Conservation (phyloP, 2,329 filamentous ascomycete species). For the Beauveria scarabaeidicola region DNA sequence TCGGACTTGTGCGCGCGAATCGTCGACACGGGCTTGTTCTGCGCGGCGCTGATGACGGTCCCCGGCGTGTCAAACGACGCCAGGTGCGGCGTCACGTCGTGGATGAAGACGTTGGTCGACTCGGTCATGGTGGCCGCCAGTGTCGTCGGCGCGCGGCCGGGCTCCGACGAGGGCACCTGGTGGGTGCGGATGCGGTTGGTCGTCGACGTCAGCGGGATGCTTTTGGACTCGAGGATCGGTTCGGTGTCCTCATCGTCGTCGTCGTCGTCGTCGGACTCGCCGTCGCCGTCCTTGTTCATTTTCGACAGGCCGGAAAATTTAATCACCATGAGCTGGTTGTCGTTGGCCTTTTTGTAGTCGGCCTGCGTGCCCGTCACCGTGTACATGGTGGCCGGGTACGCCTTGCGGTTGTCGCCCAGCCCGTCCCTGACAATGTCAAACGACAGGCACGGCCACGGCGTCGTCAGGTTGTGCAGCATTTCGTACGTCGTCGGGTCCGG, state of each 20-base stretch:
- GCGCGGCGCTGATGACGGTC: conserved; percentile 65
- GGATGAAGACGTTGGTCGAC: conserved; percentile 78
- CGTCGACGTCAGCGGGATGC: conserved; percentile 75
- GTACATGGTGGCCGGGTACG: conserved; percentile 94
- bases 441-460: conserved; percentile 93
- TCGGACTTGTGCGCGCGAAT: conserved; percentile 87
- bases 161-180: conserved; percentile 65
- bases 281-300: conserved; percentile 65
- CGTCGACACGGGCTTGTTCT: conserved; percentile 82
- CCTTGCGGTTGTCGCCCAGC: conserved; percentile 79
- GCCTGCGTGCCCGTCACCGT: conserved; percentile 92
- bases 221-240: conserved; percentile 86
- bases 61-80: conserved; percentile 85
- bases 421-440: conserved; percentile 85
- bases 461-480: conserved; percentile 91
- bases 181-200: conserved; percentile 90
- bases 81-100: conserved; percentile 88
- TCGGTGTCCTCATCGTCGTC: conserved; percentile 72
- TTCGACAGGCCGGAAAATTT: conserved; percentile 87
- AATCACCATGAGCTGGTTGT: conserved; percentile 93
- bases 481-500: conserved; percentile 94
- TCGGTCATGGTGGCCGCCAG: conserved; percentile 90
- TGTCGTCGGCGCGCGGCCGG: conserved; percentile 66
- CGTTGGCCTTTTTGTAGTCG: conserved; percentile 61
- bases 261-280: conserved; percentile 48